Base-by-base conservation (phyloP, 371 early-diverging fungal species). In the Saksenaea vasiformis region DNA sequence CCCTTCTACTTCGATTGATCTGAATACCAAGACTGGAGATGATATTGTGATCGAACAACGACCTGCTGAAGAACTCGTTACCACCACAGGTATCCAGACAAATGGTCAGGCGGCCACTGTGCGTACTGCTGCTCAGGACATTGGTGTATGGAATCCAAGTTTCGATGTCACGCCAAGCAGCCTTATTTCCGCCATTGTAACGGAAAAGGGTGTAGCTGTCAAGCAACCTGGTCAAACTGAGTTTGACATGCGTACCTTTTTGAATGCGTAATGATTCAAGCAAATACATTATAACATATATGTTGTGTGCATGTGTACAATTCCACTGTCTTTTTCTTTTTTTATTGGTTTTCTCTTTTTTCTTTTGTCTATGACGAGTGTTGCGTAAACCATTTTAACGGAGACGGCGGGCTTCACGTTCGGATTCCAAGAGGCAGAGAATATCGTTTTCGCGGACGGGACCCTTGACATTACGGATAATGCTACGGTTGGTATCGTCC, bases 381-480 rank as follows among this genome's bases (percentile, higher is more conserved):
- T n/a, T 47, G 24, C 7, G n/a, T 22, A 10, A 19, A 31, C 31
- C 38, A 60, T 58, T 67, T 94, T 92, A 97, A 81, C 97, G 93
- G 74, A 98, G 96, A 81, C 98, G 94, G 72, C 98, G 94, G 73
- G 98, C 98, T 84, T 98, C 98, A 89, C 98, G 97, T 88, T 98
- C 98, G 64, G 97, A 95, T 87, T 98, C 98, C 81, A 98, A 90
- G 63, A 98, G 92, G 84, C 95, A 93, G 70, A 98, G 84, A 74
- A 97, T 91, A 81, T 98, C 96, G 87, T 91, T 88, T 82, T 96
- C 97, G 75, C 96, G 93, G 72, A 98, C 97, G 76, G 98, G 98
- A 61, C 98, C 98, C 89, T 95, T 95, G 82, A 98, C 98, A 87
- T 98, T 98, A 80, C 98, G 95, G 87, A 98, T 95, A 88, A 98